phyloP scores from a whole-genome alignment of 257 asterid species.

The Agastache rugosa region DNA sequence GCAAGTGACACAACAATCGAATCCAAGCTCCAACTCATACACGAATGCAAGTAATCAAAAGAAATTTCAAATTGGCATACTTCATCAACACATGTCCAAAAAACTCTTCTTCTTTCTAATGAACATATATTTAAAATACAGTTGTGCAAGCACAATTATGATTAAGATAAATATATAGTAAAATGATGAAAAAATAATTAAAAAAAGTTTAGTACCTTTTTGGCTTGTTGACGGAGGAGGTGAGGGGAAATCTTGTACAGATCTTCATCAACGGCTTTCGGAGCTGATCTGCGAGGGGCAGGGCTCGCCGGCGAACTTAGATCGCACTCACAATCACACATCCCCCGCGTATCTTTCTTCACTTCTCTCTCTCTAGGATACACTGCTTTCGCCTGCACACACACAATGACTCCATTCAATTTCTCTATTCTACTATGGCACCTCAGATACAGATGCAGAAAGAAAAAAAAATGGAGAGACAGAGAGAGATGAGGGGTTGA shows the following conservation, averaged over 20 bases:
- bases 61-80: too few species aligned
- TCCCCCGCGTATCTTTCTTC: slow-evolving; percentile 46
- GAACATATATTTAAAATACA: too few species aligned
- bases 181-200: too few species aligned
- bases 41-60: background rate
- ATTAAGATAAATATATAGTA: too few species aligned
- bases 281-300: slow-evolving; percentile 31
- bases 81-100: too few species aligned
- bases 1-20: too few species aligned
- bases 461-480: background rate
- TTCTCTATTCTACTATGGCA: background rate
- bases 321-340: slow-evolving; percentile 54
- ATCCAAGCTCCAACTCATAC: background rate
- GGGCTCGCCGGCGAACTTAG: slow-evolving; percentile 43
- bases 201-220: too few species aligned
- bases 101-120: too few species aligned
- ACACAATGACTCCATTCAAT: background rate
- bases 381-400: slow-evolving; percentile 52
- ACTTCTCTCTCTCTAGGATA: slow-evolving; percentile 37
- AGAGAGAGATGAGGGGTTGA: too few species aligned
- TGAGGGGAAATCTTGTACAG: slow-evolving; percentile 83
- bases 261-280: slow-evolving; percentile 89
- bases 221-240: slow-evolving; percentile 61
- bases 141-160: too few species aligned
- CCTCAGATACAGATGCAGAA: background rate